Percentiles rank a stretch among this genome's conserved stretches.
Evolutionary conservation across 306 rosid species (phyloP).

Genomic region (Sicyos edulis): DNA sequence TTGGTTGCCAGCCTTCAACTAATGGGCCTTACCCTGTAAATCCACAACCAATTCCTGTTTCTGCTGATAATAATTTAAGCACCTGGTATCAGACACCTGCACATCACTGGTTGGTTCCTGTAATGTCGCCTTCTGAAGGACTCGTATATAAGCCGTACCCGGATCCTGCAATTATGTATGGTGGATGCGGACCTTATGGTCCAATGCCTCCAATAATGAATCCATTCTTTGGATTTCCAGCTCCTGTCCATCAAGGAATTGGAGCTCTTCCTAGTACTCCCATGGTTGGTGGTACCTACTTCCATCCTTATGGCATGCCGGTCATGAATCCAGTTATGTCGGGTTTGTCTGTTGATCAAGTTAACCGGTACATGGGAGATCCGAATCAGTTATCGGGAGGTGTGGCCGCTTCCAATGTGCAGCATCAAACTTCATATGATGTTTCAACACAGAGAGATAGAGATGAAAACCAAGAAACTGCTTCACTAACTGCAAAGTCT

Average conservation of each 20-base stretch:
- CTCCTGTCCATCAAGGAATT: constrained; percentile 43
- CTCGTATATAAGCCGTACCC: constrained; percentile 85
- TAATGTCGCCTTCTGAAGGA: constrained; percentile 88
- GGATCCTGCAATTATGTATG: constrained; percentile 56
- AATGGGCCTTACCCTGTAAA: constrained; percentile 42
- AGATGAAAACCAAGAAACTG: constrained; percentile 26
- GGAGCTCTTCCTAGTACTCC: constrained; percentile 23
- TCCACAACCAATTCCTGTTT: constrained; percentile 33
- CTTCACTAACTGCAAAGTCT: constrained; percentile 11
- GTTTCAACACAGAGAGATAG: constrained; percentile 37
- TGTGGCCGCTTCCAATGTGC: constrained; percentile 4
- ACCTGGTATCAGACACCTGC: constrained; percentile 75
- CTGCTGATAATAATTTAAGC: constrained; percentile 44
- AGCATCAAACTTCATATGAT: constrained; percentile 35
- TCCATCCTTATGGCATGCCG: constrained; percentile 66
- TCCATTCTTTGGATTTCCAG: constrained; percentile 52
- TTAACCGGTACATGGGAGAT: constrained; percentile 36
- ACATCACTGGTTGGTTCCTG: constrained; percentile 82
- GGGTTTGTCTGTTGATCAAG: constrained; percentile 53
- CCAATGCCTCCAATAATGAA: constrained; percentile 43
- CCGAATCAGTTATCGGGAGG: constrained; percentile 16
- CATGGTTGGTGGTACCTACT: constrained; percentile 48
- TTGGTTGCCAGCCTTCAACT: constrained; percentile 45
- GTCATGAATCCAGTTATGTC: constrained; percentile 43
- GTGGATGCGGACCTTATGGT: constrained; percentile 61